Evolutionary conservation across 371 early-diverging fungal species (phyloP), one percentile per base, ranked within the genome.

Genomic region (Zychaea mexicana): DNA sequence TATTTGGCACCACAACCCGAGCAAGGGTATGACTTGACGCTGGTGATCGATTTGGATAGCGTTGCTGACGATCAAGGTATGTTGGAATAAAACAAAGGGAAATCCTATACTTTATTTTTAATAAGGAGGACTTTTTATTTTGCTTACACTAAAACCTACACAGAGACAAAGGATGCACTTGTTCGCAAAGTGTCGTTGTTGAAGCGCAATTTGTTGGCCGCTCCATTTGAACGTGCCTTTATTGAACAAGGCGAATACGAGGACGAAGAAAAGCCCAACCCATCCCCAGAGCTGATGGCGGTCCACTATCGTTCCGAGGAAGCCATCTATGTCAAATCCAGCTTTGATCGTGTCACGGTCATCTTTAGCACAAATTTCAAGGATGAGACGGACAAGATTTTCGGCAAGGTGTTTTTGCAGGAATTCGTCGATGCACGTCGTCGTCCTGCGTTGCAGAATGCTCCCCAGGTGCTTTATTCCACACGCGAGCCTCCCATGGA

Each of bases 401-500:
- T 96, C 81, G 99, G 96, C 61, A 94, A 92, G 65, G 96, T 99
- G 52, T 99, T 99, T 74, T 80, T 98, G 71, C 98, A 98, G 90
- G 99, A 99, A 88, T 99, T 98, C 77, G 97, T 96, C 7, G 99
- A 99, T 81, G 98, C 96, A 21, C 86, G 99, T 46, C 90, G 96
- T 69, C 92, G 90, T 69, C 90, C 92, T 45, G 82, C 88, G 31
- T 86, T 95, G 60, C 96, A 96, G 74, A 94, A 94, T 68, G 96
- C 98, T 8, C 99, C 99, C 32, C 97, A 96, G 77, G 98, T 97
- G 6, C 77, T 96, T 45, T 98, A 95, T 80, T 88, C 92, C 30
- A 86, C 85, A 61, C 92, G 94, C 62, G 98, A 97, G 60, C 94
- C 97, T 28, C 98, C 98, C 45, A 76, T 95, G 73, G 98, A 98